A percentile compares a stretch with the other conserved stretches of the same genome.
Evolutionary conservation across 495 filamentous ascomycete genomes (phyloP).

Genomic region (Oidiodendron maius): DNA sequence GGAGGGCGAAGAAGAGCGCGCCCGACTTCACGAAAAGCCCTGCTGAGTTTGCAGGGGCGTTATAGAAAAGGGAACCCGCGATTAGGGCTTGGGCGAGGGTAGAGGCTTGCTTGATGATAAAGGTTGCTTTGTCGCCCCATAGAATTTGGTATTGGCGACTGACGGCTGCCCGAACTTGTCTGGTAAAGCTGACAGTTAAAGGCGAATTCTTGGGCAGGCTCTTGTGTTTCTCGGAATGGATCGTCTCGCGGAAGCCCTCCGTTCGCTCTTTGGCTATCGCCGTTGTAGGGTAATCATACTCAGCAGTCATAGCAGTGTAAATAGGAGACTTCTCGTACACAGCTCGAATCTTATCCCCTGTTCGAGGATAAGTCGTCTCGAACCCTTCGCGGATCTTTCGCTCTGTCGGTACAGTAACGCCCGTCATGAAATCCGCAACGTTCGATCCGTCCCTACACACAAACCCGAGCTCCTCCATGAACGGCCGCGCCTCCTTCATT

Average conservation of each 20-base stretch:
- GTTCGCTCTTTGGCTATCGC: slow-evolving; percentile 37
- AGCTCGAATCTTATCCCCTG: slow-evolving; percentile 56
- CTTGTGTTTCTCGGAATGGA: slow-evolving; percentile 60
- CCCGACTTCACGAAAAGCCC: slow-evolving; percentile 50
- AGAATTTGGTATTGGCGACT: slow-evolving; percentile 54
- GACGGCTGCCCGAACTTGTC: slow-evolving; percentile 39
- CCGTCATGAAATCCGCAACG: slow-evolving; percentile 65
- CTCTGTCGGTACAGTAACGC: slow-evolving; percentile 58
- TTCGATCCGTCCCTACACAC: slow-evolving; percentile 57
- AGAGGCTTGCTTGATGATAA: slow-evolving; percentile 55
- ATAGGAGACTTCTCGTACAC: slow-evolving; percentile 31
- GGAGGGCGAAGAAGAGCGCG: slow-evolving; percentile 51
- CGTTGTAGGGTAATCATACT: slow-evolving; percentile 44
- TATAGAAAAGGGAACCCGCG: slow-evolving; percentile 76
- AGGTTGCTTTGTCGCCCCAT: slow-evolving; percentile 54
- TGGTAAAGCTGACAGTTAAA: slow-evolving; percentile 35
- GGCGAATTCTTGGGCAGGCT: slow-evolving; percentile 60
- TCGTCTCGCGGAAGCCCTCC: slow-evolving; percentile 56
- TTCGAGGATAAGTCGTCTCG: slow-evolving; percentile 60
- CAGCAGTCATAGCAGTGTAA: slow-evolving; percentile 24
- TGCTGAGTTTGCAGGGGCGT: slow-evolving; percentile 50
- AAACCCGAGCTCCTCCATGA: slow-evolving; percentile 67
- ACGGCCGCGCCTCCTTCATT: slow-evolving; percentile 55
- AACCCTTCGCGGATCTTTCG: slow-evolving; percentile 56
- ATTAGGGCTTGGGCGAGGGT: slow-evolving; percentile 71